Evolutionary conservation across 2,329 filamentous ascomycete genomes (phyloP).

Genomic region (Fusarium keratoplasticum): DNA sequence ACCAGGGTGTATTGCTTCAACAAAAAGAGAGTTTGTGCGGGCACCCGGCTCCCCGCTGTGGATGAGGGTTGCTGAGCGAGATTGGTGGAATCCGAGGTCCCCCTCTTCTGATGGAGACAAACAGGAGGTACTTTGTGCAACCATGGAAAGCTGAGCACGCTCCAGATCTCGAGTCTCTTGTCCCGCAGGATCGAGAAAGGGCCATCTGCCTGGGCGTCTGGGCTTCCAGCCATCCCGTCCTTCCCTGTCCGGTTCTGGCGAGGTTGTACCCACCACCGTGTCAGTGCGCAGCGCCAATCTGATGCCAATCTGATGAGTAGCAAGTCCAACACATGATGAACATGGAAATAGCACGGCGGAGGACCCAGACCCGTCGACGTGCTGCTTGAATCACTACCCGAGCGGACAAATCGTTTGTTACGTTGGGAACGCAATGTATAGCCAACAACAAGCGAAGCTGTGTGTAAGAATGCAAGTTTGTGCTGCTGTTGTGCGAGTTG

Average conservation of each 20-base stretch:
- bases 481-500: neutral
- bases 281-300: constrained; percentile 7
- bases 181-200: constrained; percentile 3
- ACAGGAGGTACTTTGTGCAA: neutral
- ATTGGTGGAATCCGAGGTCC: neutral
- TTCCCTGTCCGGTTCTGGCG: neutral
- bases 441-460: constrained; percentile 22
- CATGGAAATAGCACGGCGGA: neutral
- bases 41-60: constrained; percentile 27
- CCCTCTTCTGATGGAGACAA: neutral
- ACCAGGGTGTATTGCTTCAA: constrained; percentile 10
- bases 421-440: constrained; percentile 14
- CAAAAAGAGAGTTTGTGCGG: constrained; percentile 16
- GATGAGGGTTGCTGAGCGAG: constrained; percentile 7
- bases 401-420: neutral
- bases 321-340: neutral
- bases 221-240: neutral
- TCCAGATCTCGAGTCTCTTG: constrained; percentile 16
- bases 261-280: neutral
- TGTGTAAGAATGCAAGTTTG: constrained; percentile 15
- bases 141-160: neutral
- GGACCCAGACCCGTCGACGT: neutral
- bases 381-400: neutral
- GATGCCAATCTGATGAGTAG: neutral
- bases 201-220: neutral